Percentiles rank a stretch among this genome's conserved stretches.
These are phyloP conservation scores for Sugiyamaella paludigena DNA, from an alignment of 1,139 yeast species.

Conservation along the genomic window DNA sequence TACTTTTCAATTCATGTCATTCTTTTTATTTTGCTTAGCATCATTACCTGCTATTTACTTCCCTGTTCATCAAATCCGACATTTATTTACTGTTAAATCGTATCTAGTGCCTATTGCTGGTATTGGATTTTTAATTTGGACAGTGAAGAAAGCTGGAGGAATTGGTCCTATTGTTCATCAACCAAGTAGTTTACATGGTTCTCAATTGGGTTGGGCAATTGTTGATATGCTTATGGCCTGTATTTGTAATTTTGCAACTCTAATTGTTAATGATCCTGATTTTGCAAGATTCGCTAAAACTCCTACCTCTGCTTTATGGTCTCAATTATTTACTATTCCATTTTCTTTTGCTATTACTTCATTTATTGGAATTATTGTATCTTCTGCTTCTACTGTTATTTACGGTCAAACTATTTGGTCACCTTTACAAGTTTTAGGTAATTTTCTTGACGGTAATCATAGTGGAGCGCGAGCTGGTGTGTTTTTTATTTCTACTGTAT, in stretches of 20 bases:
- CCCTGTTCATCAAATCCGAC: slow-evolving; percentile 78
- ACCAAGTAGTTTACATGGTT: slow-evolving; percentile 46
- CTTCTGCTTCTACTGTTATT: slow-evolving; percentile 71
- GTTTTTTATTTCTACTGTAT: slow-evolving; percentile 71
- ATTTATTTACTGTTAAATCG: slow-evolving; percentile 77
- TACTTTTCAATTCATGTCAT: slow-evolving; percentile 66
- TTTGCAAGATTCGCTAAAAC: slow-evolving; percentile 77
- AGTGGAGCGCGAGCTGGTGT: slow-evolving; percentile 85
- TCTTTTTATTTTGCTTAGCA: slow-evolving; percentile 74
- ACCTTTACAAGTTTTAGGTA: slow-evolving; percentile 72
- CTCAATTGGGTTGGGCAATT: slow-evolving; percentile 78
- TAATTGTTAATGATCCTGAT: slow-evolving; percentile 87
- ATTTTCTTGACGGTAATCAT: slow-evolving; percentile 59
- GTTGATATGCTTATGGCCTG: slow-evolving; percentile 75
- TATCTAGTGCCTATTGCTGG: slow-evolving; percentile 77
- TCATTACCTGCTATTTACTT: slow-evolving; percentile 78
- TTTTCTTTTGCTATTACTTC: slow-evolving; percentile 76
- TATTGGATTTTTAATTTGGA: slow-evolving; percentile 74
- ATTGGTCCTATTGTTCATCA: slow-evolving; percentile 66
- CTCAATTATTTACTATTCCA: slow-evolving; percentile 68
- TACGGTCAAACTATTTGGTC: slow-evolving; percentile 79
- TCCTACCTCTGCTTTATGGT: slow-evolving; percentile 47
- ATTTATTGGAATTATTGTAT: slow-evolving; percentile 80
- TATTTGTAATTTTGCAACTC: slow-evolving; percentile 81
- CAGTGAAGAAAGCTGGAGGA: slow-evolving; percentile 70